phyloP scores from a whole-genome alignment of 2,329 filamentous ascomycete species.

The Trichophyton rubrum region DNA sequence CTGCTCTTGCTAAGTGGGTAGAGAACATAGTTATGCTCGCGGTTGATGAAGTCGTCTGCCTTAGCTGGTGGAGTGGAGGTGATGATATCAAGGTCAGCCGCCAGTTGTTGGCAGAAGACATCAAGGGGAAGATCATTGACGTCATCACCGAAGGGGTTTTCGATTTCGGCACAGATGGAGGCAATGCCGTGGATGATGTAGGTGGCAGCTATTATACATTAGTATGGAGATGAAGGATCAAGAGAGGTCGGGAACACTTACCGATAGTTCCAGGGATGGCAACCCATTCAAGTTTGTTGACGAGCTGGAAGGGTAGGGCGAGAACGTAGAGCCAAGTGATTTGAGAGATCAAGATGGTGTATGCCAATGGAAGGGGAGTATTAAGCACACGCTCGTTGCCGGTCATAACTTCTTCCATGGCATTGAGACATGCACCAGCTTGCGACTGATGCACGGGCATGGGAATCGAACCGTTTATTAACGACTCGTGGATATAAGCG shows the following conservation, averaged over 20 bases:
- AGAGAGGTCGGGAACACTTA: slow-evolving; percentile 13
- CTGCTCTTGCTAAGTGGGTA: slow-evolving; percentile 43
- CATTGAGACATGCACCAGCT: slow-evolving; percentile 45
- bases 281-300: slow-evolving; percentile 51
- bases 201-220: slow-evolving; percentile 37
- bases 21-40: slow-evolving; percentile 41
- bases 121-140: slow-evolving; percentile 73
- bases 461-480: slow-evolving; percentile 28
- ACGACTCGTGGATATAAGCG: slow-evolving; percentile 51
- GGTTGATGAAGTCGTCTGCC: slow-evolving; percentile 40
- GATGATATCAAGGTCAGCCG: slow-evolving; percentile 61
- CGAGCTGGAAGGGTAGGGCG: slow-evolving; percentile 70
- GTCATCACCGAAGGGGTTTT: slow-evolving; percentile 73
- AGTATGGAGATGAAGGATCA: not conserved
- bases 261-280: slow-evolving; percentile 63
- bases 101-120: slow-evolving; percentile 61
- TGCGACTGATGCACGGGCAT: slow-evolving; percentile 13
- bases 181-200: slow-evolving; percentile 75
- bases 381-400: slow-evolving; percentile 67
- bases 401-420: slow-evolving; percentile 59
- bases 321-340: slow-evolving; percentile 78
- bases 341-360: slow-evolving; percentile 72
- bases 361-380: slow-evolving; percentile 70
- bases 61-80: slow-evolving; percentile 45
- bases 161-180: slow-evolving; percentile 66